Evolutionary conservation across 371 early-diverging fungal genomes (phyloP).

Genomic region (Batkoa obscura): DNA sequence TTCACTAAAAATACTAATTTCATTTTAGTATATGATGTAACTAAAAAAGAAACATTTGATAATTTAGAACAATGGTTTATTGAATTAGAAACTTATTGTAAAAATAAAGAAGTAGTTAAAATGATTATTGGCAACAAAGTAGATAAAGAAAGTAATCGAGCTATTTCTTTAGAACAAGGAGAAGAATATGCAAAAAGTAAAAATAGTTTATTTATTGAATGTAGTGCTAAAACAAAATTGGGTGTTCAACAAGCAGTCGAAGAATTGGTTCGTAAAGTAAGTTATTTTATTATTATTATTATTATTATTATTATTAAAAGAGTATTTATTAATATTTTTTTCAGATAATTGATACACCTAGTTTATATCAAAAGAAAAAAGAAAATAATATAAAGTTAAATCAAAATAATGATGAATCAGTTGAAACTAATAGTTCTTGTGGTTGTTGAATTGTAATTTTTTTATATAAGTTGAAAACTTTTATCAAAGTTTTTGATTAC

Average conservation of each 20-base stretch:
- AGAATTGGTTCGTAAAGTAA: constrained; percentile 69
- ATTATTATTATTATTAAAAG: constrained; percentile 8
- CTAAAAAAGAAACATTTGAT: constrained; percentile 80
- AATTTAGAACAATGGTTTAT: constrained; percentile 83
- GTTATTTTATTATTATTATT: constrained; percentile 7
- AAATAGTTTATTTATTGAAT: constrained; percentile 84
- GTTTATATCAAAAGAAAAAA: too few relatives aligned
- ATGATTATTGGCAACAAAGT: constrained; percentile 98
- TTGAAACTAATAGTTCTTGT: too few relatives aligned
- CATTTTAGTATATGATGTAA: constrained; percentile 80
- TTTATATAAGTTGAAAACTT: too few relatives aligned
- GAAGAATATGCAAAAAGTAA: constrained; percentile 63
- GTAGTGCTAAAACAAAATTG: constrained; percentile 79
- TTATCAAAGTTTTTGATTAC: too few relatives aligned
- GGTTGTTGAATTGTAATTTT: too few relatives aligned
- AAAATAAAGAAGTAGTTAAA: constrained; percentile 67
- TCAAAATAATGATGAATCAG: too few relatives aligned
- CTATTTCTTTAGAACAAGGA: constrained; percentile 75
- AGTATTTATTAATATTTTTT: too few relatives aligned
- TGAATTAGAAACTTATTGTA: constrained; percentile 85
- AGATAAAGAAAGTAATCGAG: constrained; percentile 72
- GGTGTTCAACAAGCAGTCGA: constrained; percentile 79
- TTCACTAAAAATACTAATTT: constrained; percentile 1
- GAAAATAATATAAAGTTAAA: too few relatives aligned
- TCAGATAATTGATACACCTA: too few relatives aligned